A percentile compares a stretch with the other conserved stretches of the same genome.
Evolutionary conservation across 352 stramenopile species (phyloP).

Genomic region (Halophytophthora batemanensis): DNA sequence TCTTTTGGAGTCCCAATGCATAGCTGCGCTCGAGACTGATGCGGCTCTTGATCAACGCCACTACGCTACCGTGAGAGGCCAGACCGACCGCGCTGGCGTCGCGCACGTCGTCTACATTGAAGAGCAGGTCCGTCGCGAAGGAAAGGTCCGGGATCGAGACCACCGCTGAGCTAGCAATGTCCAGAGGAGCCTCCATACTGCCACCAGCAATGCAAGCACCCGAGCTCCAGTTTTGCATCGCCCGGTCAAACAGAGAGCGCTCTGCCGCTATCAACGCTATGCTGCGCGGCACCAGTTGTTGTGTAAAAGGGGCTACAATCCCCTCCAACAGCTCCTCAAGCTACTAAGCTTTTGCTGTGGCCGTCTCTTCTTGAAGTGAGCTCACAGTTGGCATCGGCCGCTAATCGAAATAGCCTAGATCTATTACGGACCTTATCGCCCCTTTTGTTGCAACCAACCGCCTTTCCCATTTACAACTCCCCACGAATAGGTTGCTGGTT

Average conservation of each 20-base stretch:
- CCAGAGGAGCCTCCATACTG: not conserved
- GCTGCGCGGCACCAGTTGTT: no score
- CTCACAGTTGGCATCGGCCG: no score
- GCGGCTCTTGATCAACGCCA: conserved; percentile 68
- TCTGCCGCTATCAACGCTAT: no score
- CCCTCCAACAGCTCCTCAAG: no score
- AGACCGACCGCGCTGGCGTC: conserved; percentile 40
- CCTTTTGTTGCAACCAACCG: not conserved
- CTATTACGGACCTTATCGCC: no score
- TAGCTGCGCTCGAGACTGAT: conserved; percentile 74
- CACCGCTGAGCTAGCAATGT: not conserved
- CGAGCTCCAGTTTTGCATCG: no score
- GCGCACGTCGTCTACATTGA: conserved; percentile 69
- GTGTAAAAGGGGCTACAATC: no score
- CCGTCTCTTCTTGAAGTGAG: no score
- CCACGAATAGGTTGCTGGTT: not conserved
- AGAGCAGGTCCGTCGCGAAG: conserved; percentile 78
- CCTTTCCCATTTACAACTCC: not conserved
- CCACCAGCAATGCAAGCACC: not conserved
- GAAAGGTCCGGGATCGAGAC: conserved; percentile 29
- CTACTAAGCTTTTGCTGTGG: no score
- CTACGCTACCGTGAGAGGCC: conserved; percentile 48
- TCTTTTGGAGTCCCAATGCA: conserved; percentile 56
- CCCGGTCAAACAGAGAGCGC: no score
- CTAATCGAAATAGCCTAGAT: no score